Base-by-base conservation (phyloP, 1,284 basidiomycete species). In the Hemileia vastatrix region DNA sequence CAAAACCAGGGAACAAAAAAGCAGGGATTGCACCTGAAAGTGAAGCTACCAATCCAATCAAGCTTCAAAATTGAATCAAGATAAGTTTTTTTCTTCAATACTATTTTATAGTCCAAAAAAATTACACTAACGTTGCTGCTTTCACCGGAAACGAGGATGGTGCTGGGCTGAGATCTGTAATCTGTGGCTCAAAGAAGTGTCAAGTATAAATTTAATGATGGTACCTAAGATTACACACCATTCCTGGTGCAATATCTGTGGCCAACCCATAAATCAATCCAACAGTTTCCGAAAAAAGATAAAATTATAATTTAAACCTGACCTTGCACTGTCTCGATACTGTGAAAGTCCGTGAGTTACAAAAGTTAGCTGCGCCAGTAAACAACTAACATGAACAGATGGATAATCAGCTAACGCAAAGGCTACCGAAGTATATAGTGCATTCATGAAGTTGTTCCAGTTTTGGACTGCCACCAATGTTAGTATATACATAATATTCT, bases 391-490 rank as follows among this genome's bases (percentile, higher is more conserved):
- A 52, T 24, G 13, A 15, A 19, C 19, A 24, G 6, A 52, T 6
- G 31, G 13, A 9, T 24, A 23, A 9, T 54, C 6, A 27, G 33
- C 61, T 56, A 23, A 63, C 61, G 47, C 54, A 47, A 55, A 63
- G 31, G 61, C 44, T 51, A 63, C n/a, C 24, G 61, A 56, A 36
- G 45, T 63, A 49, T 63, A 63, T 9, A 63, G 24, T n/a, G 43
- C 48, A 50, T 63, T 63, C 61, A 63, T 63, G 9, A 63, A 27
- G 24, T 63, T 36, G 31, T 51, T 63, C 61, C 61, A 63, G 52
- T 63, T 63, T 57, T 63, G 61, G n/a, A 49, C 57, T 19, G 54
- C 61, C 40, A 63, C 54, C n/a, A 63, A n/a, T n/a, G n/a, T n/a
- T n/a, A n/a, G n/a, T n/a, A n/a, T n/a, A n/a, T n/a, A n/a, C n/a